Percentiles rank a stretch among this genome's conserved stretches.
Evolutionary conservation across 2,329 filamentous ascomycete genomes (phyloP).

Genomic region (Juglanconis sp.): DNA sequence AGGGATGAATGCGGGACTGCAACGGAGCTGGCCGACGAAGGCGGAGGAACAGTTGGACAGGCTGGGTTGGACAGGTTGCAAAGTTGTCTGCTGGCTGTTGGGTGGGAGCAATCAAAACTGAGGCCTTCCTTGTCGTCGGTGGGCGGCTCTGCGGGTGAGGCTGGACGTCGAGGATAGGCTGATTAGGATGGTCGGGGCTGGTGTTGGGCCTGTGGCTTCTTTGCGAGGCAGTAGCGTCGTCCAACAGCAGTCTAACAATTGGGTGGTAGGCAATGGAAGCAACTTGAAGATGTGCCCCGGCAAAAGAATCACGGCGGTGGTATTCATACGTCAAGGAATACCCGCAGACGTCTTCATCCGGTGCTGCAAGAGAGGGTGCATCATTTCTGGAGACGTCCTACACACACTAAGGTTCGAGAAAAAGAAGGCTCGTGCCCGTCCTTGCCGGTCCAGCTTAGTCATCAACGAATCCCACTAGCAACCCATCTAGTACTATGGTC

Average conservation of each 20-base stretch:
- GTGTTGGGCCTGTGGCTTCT: constrained; percentile 1
- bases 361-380: too few relatives aligned
- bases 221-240: constrained; percentile 16
- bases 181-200: neutral
- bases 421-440: too few relatives aligned
- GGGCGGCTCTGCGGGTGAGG: neutral
- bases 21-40: neutral
- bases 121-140: neutral
- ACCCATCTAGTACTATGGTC: too few relatives aligned
- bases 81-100: neutral
- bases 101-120: neutral
- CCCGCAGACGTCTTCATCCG: too few relatives aligned
- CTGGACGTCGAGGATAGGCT: neutral
- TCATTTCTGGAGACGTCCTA: too few relatives aligned
- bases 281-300: neutral
- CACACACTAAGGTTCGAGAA: too few relatives aligned
- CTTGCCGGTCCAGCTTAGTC: too few relatives aligned
- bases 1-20: constrained; percentile 3
- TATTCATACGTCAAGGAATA: too few relatives aligned
- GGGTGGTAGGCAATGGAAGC: neutral
- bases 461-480: too few relatives aligned
- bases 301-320: neutral
- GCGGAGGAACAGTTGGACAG: neutral
- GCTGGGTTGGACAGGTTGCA: neutral
- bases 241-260: neutral